Evolutionary conservation across 441 rosid genomes (phyloP).

Genomic region (Kokia cookei): DNA sequence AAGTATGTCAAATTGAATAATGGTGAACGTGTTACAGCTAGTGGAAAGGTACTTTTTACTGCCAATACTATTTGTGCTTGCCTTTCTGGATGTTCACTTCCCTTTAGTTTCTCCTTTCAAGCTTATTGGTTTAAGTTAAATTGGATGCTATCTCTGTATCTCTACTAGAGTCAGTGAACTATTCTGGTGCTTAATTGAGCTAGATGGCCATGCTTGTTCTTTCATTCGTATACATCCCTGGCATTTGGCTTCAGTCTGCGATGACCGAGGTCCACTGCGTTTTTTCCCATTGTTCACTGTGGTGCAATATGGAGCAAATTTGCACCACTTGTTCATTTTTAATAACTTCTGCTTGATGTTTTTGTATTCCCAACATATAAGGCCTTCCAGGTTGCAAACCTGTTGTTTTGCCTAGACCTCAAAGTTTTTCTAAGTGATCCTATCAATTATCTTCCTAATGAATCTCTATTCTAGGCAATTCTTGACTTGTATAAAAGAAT

Average conservation of each 20-base stretch:
- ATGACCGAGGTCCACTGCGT: not conserved
- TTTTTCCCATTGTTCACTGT: not conserved
- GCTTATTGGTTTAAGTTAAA: not conserved
- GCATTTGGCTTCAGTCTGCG: not conserved
- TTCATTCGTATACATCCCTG: not conserved
- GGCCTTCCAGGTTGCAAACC: not conserved
- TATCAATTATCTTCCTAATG: not conserved
- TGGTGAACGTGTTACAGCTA: constrained; percentile 94
- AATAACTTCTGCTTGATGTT: not conserved
- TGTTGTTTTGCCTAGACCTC: not conserved
- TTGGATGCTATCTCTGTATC: not conserved
- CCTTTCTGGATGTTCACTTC: not conserved
- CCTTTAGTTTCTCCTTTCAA: not conserved
- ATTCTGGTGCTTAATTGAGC: not conserved
- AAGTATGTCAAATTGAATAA: constrained; percentile 90
- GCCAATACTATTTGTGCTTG: not conserved
- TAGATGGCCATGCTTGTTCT: not conserved
- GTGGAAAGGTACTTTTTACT: constrained; percentile 73
- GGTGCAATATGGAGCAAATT: not conserved
- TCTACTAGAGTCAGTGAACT: not conserved
- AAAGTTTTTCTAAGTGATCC: not conserved
- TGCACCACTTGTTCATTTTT: not conserved
- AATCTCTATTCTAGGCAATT: not conserved
- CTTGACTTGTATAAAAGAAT: not conserved
- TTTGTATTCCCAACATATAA: not conserved